Evolutionary conservation across 2,329 filamentous ascomycete genomes (phyloP), one percentile per base, ranked within the genome.

Genomic region (Cladophialophora bantiana): DNA sequence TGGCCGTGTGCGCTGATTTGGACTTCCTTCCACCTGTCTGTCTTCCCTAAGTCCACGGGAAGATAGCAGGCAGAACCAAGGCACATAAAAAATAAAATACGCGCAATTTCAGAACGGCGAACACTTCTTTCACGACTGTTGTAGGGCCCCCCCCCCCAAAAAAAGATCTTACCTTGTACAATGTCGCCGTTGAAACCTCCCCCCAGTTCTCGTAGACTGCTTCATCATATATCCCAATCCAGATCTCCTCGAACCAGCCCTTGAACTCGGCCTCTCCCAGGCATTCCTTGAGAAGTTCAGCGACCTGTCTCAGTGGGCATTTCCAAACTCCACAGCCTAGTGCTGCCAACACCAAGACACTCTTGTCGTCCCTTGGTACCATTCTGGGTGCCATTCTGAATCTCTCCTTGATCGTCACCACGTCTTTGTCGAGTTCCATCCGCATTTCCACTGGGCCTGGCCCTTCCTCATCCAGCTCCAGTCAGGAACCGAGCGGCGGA

Each of bases 281-380:
- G 26, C 62, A 65, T 10, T 65, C 62, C 62, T 55, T 52, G 4
- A 65, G 56, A 18, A 60, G 32, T 55, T 65, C 56, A 4, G 62
- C 62, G 12, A 55, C 38, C 38, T 65, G 62, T 34, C 45, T 59
- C 13, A 55, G 62, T 32, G 62, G 62, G 35, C 62, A 65, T 34
- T 59, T 65, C 62, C 62, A 65, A 2, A 65, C 62, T n/a, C 62
- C 62, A 53, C 62, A 65, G 32, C 62, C 62, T 12, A 65, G 36
- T 50, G 55, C 62, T 7, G 62, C 62, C 42, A 60, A 54, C 48
- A 65, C 12, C 42, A 65, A 55, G 34, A 58, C 55, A 55, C 62
- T 65, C 45, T 60, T 59, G 4, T 54, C 62, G 3, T 60, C 56
- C n/a, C 42, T 35, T n/a, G 55, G 56, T 3, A 55, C 62, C 55